Conservation (phyloP, 2,329 filamentous ascomycete species). For the Chaetomium globosum region DNA sequence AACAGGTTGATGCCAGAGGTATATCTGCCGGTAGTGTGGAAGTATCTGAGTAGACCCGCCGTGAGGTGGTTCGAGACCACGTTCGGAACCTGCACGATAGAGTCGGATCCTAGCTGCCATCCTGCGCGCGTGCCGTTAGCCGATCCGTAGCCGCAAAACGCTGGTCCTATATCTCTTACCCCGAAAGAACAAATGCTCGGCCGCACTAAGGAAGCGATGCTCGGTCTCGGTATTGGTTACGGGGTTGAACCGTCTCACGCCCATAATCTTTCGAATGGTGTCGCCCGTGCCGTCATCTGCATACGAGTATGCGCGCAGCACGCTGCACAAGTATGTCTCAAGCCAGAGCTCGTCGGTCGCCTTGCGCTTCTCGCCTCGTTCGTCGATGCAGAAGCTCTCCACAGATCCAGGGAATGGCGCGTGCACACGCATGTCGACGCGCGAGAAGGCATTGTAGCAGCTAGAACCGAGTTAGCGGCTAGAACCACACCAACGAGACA, state of each 20-base stretch:
- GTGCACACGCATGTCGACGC: conserved; percentile 97
- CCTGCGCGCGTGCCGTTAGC: conserved; percentile 53
- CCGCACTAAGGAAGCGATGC: conserved; percentile 91
- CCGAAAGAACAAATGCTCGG: conserved; percentile 92
- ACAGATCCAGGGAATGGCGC: conserved; percentile 96
- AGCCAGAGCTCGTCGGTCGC: conserved; percentile 94
- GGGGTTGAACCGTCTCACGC: conserved; percentile 95
- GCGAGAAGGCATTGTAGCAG: conserved; percentile 99
- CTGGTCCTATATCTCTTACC: conserved; percentile 72
- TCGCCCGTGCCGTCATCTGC: conserved; percentile 94
- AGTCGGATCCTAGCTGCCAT: conserved; percentile 94
- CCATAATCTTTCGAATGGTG: conserved; percentile 93
- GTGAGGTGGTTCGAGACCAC: conserved; percentile 95
- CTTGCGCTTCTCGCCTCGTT: conserved; percentile 90
- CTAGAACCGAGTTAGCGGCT: conserved; percentile 41
- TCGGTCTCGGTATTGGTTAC: conserved; percentile 98
- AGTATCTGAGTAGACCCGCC: conserved; percentile 90
- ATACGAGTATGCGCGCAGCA: conserved; percentile 92
- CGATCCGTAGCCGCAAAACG: conserved; percentile 44
- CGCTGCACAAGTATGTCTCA: conserved; percentile 94
- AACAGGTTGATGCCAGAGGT: conserved; percentile 96
- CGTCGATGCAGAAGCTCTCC: conserved; percentile 96
- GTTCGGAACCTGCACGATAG: conserved; percentile 95
- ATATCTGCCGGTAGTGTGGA: conserved; percentile 91
- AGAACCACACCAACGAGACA: too few relatives aligned